Percentiles rank a stretch among this genome's conserved stretches.
Evolutionary conservation across 192 early-diverging fungal genomes (phyloP).

Genomic region (Coemansia reversa): DNA sequence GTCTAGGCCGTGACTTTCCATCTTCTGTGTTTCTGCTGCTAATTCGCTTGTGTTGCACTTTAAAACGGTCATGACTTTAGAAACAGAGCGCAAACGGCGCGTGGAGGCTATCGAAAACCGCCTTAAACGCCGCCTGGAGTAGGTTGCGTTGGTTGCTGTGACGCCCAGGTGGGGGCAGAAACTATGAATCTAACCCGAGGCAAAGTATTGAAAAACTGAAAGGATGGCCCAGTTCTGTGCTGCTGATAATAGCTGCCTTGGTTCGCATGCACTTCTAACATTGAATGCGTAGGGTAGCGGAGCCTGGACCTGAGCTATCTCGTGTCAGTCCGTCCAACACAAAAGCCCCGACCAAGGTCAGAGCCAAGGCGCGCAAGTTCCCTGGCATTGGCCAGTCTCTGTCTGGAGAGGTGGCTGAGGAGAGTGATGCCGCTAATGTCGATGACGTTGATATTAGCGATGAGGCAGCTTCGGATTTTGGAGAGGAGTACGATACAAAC

Average conservation of each 20-base stretch:
- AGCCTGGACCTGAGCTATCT: background rate
- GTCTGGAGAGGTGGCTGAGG: slow-evolving; percentile 12
- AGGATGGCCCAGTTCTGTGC: no score
- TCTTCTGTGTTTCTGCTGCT: background rate
- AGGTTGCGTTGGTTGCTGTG: background rate
- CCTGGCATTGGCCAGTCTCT: slow-evolving; percentile 37
- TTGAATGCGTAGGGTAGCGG: background rate
- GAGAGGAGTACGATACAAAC: slow-evolving; percentile 26
- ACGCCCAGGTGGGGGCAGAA: no score
- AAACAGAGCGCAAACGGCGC: slow-evolving; percentile 21
- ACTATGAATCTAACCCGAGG: no score
- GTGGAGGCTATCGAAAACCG: slow-evolving; percentile 31
- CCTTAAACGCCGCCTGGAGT: slow-evolving; percentile 13
- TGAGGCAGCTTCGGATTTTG: slow-evolving; percentile 24
- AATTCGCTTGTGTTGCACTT: background rate
- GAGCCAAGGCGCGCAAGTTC: slow-evolving; percentile 27
- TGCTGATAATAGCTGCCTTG: no score
- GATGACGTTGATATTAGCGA: background rate
- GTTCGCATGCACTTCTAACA: no score
- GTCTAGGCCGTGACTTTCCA: background rate
- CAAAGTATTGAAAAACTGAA: no score
- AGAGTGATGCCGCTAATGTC: background rate
- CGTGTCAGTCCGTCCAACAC: background rate
- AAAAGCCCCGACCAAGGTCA: slow-evolving; percentile 15
- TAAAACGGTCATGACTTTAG: slow-evolving; percentile 17